Evolutionary conservation across 2,329 filamentous ascomycete genomes (phyloP).

Genomic region (Saccharata proteae): DNA sequence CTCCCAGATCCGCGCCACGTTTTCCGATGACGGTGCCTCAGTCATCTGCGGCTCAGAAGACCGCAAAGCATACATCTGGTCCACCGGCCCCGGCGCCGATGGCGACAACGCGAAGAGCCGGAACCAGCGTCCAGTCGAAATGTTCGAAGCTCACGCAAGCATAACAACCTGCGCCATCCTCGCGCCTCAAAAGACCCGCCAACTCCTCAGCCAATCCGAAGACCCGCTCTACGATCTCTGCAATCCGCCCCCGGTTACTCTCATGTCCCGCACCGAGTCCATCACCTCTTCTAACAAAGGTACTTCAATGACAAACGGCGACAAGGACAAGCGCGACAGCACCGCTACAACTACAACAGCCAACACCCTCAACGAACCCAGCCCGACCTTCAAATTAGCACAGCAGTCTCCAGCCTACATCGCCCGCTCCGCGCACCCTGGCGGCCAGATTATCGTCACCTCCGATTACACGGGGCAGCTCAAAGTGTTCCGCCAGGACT

Average conservation of each 20-base stretch:
- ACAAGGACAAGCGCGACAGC: slow-evolving; percentile 11
- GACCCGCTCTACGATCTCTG: slow-evolving; percentile 95
- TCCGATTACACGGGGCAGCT: slow-evolving; percentile 80
- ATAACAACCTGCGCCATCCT: slow-evolving; percentile 84
- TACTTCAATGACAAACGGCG: too few species aligned
- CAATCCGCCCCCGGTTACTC: slow-evolving; percentile 80
- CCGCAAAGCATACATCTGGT: slow-evolving; percentile 83
- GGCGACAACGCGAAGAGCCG: slow-evolving; percentile 47
- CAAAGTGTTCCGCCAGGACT: slow-evolving; percentile 93
- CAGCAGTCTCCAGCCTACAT: slow-evolving; percentile 68
- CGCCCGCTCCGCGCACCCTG: slow-evolving; percentile 59
- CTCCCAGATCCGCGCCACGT: slow-evolving; percentile 80
- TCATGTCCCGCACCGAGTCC: slow-evolving; percentile 63
- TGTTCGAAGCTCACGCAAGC: slow-evolving; percentile 79
- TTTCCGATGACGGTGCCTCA: slow-evolving; percentile 76
- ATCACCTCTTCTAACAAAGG: slow-evolving; percentile 27
- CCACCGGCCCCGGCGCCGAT: slow-evolving; percentile 44
- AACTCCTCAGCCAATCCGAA: slow-evolving; percentile 65
- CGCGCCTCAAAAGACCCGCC: slow-evolving; percentile 66
- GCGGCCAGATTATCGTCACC: slow-evolving; percentile 85
- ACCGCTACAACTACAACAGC: slow-evolving; percentile 5
- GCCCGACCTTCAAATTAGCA: slow-evolving; percentile 24
- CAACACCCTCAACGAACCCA: too few species aligned
- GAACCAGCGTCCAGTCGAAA: slow-evolving; percentile 74
- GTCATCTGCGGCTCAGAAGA: slow-evolving; percentile 92